These are phyloP conservation scores for Ceratorhiza oryzae-sativae DNA, from an alignment of 1,284 basidiomycete genomes.

Conservation along the genomic window DNA sequence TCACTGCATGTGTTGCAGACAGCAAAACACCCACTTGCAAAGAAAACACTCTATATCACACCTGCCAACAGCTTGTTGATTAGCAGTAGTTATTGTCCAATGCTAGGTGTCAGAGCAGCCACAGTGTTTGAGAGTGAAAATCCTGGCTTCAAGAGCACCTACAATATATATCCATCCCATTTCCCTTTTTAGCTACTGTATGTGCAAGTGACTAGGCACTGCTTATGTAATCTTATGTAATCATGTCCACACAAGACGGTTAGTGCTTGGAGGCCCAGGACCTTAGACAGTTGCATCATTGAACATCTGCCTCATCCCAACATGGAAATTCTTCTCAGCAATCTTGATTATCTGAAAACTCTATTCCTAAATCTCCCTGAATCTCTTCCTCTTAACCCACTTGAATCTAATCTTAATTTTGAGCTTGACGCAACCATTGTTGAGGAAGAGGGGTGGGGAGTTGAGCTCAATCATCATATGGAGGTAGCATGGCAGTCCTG, in stretches of 20 bases:
- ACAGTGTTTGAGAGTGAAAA: no score
- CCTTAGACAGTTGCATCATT: background rate
- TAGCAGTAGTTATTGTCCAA: no score
- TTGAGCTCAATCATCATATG: background rate
- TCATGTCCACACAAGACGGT: background rate
- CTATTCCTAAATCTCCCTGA: background rate
- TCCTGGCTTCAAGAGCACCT: no score
- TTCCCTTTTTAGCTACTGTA: no score
- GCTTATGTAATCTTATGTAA: conserved; percentile 1
- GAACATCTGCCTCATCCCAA: background rate
- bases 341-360: background rate
- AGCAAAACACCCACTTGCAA: no score
- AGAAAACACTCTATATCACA: no score
- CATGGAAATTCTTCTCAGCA: background rate
- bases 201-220: background rate
- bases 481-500: conserved; percentile 1
- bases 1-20: no score
- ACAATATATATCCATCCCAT: no score
- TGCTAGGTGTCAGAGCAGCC: no score
- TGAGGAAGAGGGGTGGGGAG: background rate
- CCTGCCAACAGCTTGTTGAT: no score
- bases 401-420: conserved; percentile 4
- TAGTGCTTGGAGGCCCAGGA: background rate
- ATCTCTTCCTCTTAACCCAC: background rate
- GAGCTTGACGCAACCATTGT: background rate